phyloP scores from a whole-genome alignment of 345 rosid genomes.

The Corymbia maculata region DNA sequence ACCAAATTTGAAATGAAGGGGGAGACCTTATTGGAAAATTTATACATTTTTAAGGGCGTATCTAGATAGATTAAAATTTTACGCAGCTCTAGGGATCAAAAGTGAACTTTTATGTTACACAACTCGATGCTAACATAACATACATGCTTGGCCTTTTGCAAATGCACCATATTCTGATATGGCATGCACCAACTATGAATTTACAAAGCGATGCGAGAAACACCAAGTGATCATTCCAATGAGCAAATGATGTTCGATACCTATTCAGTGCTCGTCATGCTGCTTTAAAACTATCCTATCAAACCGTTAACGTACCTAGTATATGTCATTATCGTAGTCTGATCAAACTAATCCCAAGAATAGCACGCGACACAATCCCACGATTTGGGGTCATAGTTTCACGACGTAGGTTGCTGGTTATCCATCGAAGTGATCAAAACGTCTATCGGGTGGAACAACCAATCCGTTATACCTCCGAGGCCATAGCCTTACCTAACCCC shows the following conservation, averaged over 20 bases:
- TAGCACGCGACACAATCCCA: not conserved
- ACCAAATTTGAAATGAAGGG: accelerated
- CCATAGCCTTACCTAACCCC: not conserved
- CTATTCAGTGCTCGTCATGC: not conserved
- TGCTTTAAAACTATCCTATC: not conserved
- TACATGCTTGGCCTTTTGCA: not conserved
- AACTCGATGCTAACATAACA: not conserved
- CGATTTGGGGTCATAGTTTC: not conserved
- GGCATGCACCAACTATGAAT: not conserved
- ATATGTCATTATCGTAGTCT: not conserved
- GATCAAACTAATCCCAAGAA: not conserved
- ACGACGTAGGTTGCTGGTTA: not conserved
- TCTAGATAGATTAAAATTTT: not conserved
- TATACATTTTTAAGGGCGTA: not conserved
- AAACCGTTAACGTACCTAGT: not conserved
- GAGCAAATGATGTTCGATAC: not conserved
- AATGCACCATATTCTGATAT: not conserved
- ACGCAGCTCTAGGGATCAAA: not conserved
- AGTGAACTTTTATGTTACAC: not conserved
- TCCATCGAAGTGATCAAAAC: not conserved
- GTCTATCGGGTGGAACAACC: not conserved
- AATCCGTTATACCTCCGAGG: not conserved
- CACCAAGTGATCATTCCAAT: not conserved
- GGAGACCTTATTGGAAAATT: not conserved
- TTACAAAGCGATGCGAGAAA: not conserved